A percentile compares a stretch with the other conserved stretches of the same genome.
Conservation (phyloP, 2,329 filamentous ascomycete genomes). For the Ceratocystis cubensis region DNA sequence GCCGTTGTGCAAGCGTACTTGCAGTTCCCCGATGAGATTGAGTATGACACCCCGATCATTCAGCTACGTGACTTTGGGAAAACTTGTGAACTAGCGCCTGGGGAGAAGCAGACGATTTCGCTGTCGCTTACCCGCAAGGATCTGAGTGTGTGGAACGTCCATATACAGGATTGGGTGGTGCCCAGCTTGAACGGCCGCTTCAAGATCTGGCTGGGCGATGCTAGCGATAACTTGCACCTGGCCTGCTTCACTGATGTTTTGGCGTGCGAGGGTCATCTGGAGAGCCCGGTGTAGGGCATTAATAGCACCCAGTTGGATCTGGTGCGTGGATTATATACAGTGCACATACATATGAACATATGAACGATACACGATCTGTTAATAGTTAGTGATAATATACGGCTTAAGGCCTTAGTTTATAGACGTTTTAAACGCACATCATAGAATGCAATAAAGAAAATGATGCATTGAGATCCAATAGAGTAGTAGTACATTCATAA, state of each 20-base stretch:
- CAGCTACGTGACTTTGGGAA: constrained; percentile 66
- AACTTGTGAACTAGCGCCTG: constrained; percentile 40
- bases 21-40: constrained; percentile 30
- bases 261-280: constrained; percentile 25
- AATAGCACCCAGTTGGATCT: background rate
- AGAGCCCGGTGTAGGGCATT: constrained; percentile 15
- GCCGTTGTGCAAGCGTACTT: constrained; percentile 37
- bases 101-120: constrained; percentile 40
- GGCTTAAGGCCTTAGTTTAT: background rate
- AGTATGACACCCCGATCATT: constrained; percentile 50
- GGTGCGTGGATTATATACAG: background rate
- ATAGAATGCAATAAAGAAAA: background rate
- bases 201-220: constrained; percentile 31
- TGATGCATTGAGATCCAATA: constrained; percentile 11
- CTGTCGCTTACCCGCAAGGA: constrained; percentile 54
- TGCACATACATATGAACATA: background rate
- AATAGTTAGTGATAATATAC: constrained; percentile 11
- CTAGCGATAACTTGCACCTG: constrained; percentile 28
- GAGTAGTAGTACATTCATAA: constrained; percentile 16
- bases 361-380: background rate
- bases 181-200: constrained; percentile 30
- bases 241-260: constrained; percentile 27
- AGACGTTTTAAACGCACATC: background rate
- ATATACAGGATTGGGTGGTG: constrained; percentile 54
- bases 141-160: constrained; percentile 59